These are phyloP conservation scores for Ophiostoma montium DNA, from an alignment of 2,329 filamentous ascomycete genomes.

Conservation along the genomic window DNA sequence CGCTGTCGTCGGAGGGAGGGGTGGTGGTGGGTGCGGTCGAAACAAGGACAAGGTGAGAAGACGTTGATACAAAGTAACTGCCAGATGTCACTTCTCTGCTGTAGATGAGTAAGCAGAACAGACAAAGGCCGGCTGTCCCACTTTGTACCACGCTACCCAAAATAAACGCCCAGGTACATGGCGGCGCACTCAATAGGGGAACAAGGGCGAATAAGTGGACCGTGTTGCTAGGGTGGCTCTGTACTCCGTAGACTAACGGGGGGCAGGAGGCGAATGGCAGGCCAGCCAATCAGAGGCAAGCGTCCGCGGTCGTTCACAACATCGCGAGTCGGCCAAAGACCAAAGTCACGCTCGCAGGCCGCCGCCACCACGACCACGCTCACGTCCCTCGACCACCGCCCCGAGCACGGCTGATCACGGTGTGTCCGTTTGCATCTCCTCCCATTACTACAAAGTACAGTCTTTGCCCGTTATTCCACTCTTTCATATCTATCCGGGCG, in stretches of 20 bases:
- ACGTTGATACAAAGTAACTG: background rate
- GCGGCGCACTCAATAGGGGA: background rate
- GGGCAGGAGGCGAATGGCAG: conserved; percentile 10
- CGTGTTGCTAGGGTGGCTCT: conserved; percentile 21
- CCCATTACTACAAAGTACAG: background rate
- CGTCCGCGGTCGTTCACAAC: conserved; percentile 23
- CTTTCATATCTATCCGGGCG: background rate
- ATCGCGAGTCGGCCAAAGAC: conserved; percentile 20
- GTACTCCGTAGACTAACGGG: conserved; percentile 23
- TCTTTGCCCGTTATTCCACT: background rate
- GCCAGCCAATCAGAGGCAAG: conserved; percentile 22
- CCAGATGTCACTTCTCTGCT: background rate
- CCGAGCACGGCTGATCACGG: background rate
- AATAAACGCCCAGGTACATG: background rate
- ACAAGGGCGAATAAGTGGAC: conserved; percentile 9
- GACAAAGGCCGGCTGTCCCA: too few species aligned
- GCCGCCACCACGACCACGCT: conserved; percentile 8
- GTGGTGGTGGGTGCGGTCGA: background rate
- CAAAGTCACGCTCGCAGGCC: background rate
- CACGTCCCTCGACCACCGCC: conserved; percentile 3
- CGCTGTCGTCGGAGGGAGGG: background rate
- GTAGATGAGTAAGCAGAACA: background rate
- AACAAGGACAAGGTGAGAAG: background rate
- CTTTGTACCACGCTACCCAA: background rate
- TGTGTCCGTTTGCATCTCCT: background rate